Conservation (phyloP, 108 stramenopile genomes). For the Epipyxis sp. region DNA sequence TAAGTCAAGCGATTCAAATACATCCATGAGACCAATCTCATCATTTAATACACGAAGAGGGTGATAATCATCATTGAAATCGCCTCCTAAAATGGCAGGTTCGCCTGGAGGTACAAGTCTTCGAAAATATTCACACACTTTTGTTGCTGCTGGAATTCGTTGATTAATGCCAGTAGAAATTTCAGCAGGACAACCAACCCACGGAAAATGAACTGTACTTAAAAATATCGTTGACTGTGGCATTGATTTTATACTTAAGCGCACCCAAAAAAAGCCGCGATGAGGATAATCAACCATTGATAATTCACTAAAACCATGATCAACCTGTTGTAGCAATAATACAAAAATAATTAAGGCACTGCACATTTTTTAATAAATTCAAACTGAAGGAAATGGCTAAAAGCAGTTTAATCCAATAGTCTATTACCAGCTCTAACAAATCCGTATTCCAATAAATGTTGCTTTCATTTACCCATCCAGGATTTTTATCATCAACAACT, state of each 20-base stretch:
- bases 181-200: slow-evolving; percentile 7
- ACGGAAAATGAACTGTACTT: slow-evolving; percentile 24
- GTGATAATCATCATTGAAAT: slow-evolving; percentile 30
- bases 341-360: too few species aligned
- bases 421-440: neutral
- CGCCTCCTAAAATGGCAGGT: slow-evolving; percentile 14
- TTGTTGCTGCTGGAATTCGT: slow-evolving; percentile 3
- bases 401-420: too few species aligned
- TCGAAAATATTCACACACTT: slow-evolving; percentile 21
- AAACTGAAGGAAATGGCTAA: too few species aligned
- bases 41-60: slow-evolving; percentile 12
- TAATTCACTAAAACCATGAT: slow-evolving; percentile 1
- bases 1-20: slow-evolving; percentile 19
- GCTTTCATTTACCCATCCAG: slow-evolving; percentile 4
- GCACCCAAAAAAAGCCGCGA: slow-evolving; percentile 27
- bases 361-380: too few species aligned
- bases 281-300: slow-evolving; percentile 25
- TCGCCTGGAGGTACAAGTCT: neutral
- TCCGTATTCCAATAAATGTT: slow-evolving; percentile 18
- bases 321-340: too few species aligned
- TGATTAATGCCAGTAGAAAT: slow-evolving; percentile 22
- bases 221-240: neutral
- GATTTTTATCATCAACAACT: neutral
- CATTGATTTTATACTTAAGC: neutral
- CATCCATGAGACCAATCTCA: slow-evolving; percentile 7